Conservation (phyloP, 1,284 basidiomycete species). For the Cryptococcus sp. region DNA sequence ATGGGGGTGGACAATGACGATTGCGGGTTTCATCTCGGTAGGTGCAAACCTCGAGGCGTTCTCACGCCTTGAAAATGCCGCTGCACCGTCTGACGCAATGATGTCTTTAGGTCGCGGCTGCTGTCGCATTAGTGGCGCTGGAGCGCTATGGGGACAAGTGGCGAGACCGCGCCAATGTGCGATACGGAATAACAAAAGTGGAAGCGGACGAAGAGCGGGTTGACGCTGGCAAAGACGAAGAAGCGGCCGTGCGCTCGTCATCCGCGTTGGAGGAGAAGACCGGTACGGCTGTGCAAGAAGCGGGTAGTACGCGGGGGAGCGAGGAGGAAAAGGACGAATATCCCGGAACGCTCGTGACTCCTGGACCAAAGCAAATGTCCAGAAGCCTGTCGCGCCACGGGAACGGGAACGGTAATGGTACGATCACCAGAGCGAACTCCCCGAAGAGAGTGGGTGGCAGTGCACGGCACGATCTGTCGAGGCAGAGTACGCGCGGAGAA, state of each 20-base stretch:
- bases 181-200: conserved; percentile 18
- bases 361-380: conserved; percentile 8
- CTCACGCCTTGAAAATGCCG: neutral
- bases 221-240: conserved; percentile 14
- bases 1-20: conserved; percentile 59
- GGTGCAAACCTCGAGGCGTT: conserved; percentile 8
- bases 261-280: neutral
- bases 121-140: conserved; percentile 13
- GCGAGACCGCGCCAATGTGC: conserved; percentile 31
- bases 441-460: conserved; percentile 4
- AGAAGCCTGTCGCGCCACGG: too few relatives aligned
- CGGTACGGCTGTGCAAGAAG: neutral
- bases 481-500: conserved; percentile 11
- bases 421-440: conserved; percentile 1
- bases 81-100: neutral
- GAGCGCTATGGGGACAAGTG: conserved; percentile 37
- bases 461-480: neutral
- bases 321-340: conserved; percentile 11
- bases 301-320: too few relatives aligned
- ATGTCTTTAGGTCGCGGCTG: too few relatives aligned
- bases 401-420: too few relatives aligned
- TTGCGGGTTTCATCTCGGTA: conserved; percentile 55
- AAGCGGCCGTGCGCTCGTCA: conserved; percentile 5
- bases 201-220: conserved; percentile 21
- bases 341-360: neutral